phyloP scores from a whole-genome alignment of 805 yeast species.

The Candida easanensis region DNA sequence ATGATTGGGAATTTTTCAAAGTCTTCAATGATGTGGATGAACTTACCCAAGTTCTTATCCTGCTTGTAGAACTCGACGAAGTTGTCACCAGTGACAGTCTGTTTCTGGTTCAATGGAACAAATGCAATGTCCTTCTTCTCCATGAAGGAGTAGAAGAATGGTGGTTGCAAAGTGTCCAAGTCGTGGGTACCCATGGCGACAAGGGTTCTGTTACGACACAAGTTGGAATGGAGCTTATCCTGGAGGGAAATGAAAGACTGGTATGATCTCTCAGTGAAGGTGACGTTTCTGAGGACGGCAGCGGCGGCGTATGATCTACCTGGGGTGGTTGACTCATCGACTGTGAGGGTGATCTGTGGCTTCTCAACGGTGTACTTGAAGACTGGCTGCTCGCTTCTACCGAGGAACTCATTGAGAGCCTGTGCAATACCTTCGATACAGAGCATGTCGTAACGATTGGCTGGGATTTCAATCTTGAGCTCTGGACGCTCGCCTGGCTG shows the following conservation, averaged over 20 bases:
- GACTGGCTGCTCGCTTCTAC: constrained; percentile 60
- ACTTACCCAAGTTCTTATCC: constrained; percentile 88
- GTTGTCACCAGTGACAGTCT: constrained; percentile 68
- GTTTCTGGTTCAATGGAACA: constrained; percentile 69
- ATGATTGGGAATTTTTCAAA: constrained; percentile 91
- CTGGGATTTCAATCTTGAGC: constrained; percentile 94
- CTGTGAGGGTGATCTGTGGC: constrained; percentile 63
- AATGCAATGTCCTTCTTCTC: constrained; percentile 75
- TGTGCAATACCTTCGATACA: constrained; percentile 98
- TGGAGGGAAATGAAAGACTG: constrained; percentile 94
- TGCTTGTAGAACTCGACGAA: constrained; percentile 86
- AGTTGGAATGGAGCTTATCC: constrained; percentile 91
- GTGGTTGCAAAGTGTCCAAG: constrained; percentile 72
- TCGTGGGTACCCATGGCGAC: constrained; percentile 99
- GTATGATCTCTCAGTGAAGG: constrained; percentile 79
- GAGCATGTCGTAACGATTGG: constrained; percentile 96
- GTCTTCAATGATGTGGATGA: constrained; percentile 81
- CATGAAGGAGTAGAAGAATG: constrained; percentile 85
- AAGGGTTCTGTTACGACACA: constrained; percentile 95
- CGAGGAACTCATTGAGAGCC: constrained; percentile 87
- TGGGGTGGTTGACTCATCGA: constrained; percentile 68
- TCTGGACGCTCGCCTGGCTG: constrained; percentile 91
- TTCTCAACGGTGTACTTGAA: constrained; percentile 60
- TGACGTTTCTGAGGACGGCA: constrained; percentile 84
- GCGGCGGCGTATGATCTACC: constrained; percentile 93